These are phyloP conservation scores for Orychophragmus violaceus DNA, from an alignment of 345 rosid species.

Conservation along the genomic window DNA sequence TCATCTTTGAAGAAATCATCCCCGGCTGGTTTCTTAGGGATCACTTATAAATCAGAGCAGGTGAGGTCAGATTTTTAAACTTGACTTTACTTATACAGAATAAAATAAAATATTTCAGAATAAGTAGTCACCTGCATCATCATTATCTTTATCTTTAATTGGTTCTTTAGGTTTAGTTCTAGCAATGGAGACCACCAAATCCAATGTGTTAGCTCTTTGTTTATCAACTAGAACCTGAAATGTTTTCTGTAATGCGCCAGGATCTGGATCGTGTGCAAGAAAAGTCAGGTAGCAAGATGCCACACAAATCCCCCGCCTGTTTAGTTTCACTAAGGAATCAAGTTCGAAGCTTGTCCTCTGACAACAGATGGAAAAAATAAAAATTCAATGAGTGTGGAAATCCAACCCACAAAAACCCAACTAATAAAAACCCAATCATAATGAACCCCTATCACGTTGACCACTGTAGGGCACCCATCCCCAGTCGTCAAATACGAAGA, in stretches of 20 bases:
- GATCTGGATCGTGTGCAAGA: neutral
- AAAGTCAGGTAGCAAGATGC: neutral
- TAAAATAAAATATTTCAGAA: neutral
- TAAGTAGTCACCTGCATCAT: neutral
- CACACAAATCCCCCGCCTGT: neutral
- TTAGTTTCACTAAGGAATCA: neutral
- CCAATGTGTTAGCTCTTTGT: neutral
- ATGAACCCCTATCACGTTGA: no score
- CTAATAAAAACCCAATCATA: no score
- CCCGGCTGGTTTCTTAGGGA: neutral
- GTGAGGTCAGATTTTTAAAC: neutral
- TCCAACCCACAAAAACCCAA: no score
- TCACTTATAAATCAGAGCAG: neutral
- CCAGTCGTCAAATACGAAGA: no score
- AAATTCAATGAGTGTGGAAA: no score
- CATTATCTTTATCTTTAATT: no score
- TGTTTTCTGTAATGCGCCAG: neutral
- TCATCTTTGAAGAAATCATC: neutral
- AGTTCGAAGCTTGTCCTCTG: neutral
- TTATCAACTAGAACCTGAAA: no score
- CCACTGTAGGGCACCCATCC: no score
- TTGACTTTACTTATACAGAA: no score
- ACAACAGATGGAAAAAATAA: no score
- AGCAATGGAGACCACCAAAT: neutral
- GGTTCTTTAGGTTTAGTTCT: no score